Percentiles rank a stretch among this genome's conserved stretches.
Conservation (phyloP, 108 stramenopile genomes). For the Licmophora abbreviata region DNA sequence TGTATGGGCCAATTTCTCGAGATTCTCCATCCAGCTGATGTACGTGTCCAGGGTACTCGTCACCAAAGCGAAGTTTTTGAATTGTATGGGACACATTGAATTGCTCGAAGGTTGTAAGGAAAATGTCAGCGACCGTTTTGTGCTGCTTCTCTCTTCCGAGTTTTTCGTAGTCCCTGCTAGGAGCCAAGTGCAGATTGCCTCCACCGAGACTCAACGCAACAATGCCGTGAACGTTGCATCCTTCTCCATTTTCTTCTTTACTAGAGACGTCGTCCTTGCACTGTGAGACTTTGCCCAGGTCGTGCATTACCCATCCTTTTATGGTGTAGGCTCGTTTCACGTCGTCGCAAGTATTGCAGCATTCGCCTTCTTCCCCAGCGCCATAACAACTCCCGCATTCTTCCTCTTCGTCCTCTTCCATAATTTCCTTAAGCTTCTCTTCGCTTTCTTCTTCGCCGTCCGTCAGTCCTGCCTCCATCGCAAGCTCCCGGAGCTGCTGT, state of each 20-base stretch:
- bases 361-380: slow-evolving; percentile 85
- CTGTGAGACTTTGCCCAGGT: slow-evolving; percentile 44
- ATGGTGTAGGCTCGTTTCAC: slow-evolving; percentile 85
- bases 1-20: slow-evolving; percentile 71
- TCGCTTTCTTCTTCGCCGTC: background rate
- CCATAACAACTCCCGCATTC: slow-evolving; percentile 95
- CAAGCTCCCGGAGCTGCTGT: too few relatives aligned
- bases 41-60: slow-evolving; percentile 44
- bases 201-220: slow-evolving; percentile 79
- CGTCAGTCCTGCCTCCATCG: background rate
- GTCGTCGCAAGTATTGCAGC: slow-evolving; percentile 95
- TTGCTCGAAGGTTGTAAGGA: slow-evolving; percentile 64
- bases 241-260: slow-evolving; percentile 60
- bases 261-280: slow-evolving; percentile 32
- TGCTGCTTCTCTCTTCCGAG: too few relatives aligned
- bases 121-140: slow-evolving; percentile 12
- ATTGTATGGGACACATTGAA: slow-evolving; percentile 91
- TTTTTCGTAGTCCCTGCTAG: slow-evolving; percentile 33
- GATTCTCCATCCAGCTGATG: slow-evolving; percentile 72
- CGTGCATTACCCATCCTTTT: slow-evolving; percentile 79
- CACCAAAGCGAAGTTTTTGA: slow-evolving; percentile 85
- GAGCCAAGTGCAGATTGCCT: slow-evolving; percentile 95
- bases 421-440: background rate
- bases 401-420: slow-evolving; percentile 18
- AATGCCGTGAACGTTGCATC: slow-evolving; percentile 87